Evolutionary conservation across 2,329 filamentous ascomycete genomes (phyloP).

Genomic region (Alternaria atra): DNA sequence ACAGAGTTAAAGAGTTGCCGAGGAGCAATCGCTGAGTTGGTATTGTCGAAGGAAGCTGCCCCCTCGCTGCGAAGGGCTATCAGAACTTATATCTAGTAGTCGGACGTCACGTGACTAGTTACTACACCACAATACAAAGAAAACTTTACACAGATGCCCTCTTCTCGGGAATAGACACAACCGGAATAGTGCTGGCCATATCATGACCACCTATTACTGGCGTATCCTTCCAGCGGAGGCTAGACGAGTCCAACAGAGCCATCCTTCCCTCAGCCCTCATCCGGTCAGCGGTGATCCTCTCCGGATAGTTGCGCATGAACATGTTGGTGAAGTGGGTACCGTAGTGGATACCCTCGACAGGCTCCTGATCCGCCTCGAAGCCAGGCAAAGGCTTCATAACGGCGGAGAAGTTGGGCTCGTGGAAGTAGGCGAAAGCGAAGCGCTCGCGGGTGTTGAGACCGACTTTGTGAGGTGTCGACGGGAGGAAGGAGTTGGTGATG

Average conservation of each 20-base stretch:
- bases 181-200: not conserved
- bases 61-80: too few species aligned
- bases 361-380: constrained; percentile 12
- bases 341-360: constrained; percentile 13
- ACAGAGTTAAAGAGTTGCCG: too few species aligned
- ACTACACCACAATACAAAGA: too few species aligned
- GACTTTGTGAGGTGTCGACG: constrained; percentile 18
- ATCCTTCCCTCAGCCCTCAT: constrained; percentile 14
- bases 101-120: too few species aligned
- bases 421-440: constrained; percentile 20
- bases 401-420: constrained; percentile 17
- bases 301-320: constrained; percentile 20
- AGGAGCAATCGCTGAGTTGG: too few species aligned
- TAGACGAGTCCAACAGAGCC: constrained; percentile 9
- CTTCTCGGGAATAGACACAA: not conserved
- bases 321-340: constrained; percentile 19
- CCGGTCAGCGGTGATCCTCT: constrained; percentile 8
- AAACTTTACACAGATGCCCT: not conserved
- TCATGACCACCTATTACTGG: not conserved
- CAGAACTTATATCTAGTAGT: too few species aligned
- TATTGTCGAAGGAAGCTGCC: too few species aligned
- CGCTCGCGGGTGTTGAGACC: constrained; percentile 18
- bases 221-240: constrained; percentile 5
- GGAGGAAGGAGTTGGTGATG: constrained; percentile 18
- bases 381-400: constrained; percentile 16